Conservation (phyloP, 2,329 filamentous ascomycete genomes). For the Colletotrichum kahawae region DNA sequence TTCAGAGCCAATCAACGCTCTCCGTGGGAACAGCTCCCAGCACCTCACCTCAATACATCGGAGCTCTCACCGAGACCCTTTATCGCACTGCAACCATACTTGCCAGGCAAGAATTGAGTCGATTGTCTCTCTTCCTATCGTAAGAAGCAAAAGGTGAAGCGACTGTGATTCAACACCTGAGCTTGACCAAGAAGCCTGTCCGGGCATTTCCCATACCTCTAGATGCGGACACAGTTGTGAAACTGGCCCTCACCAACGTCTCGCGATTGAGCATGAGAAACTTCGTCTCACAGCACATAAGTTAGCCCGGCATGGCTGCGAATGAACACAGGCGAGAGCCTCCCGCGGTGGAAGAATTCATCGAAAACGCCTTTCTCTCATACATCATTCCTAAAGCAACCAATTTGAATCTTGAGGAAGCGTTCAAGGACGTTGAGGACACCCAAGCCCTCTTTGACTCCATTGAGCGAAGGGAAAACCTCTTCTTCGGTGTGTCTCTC, state of each 20-base stretch:
- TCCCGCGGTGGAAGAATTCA: slow-evolving; percentile 47
- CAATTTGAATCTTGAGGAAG: slow-evolving; percentile 57
- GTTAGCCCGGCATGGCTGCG: slow-evolving; percentile 26
- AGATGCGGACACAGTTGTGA: not conserved
- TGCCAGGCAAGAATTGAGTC: not conserved
- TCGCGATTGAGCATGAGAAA: slow-evolving; percentile 2
- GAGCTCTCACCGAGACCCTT: not conserved
- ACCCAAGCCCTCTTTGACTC: slow-evolving; percentile 57
- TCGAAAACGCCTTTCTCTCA: slow-evolving; percentile 63
- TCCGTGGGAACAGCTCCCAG: not conserved
- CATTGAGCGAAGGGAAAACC: slow-evolving; percentile 65
- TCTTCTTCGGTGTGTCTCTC: slow-evolving; percentile 67
- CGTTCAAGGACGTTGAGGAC: slow-evolving; percentile 48
- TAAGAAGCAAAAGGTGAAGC: not conserved
- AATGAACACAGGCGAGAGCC: not conserved
- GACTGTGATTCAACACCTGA: not conserved
- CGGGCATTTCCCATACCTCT: not conserved
- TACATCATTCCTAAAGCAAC: slow-evolving; percentile 66
- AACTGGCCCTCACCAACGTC: not conserved
- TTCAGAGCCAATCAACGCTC: not conserved
- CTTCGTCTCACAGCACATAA: not conserved
- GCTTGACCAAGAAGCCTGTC: not conserved
- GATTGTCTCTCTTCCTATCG: not conserved
- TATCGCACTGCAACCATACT: not conserved
- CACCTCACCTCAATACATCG: not conserved